Conservation (phyloP, 352 stramenopile species). For the Phytophthora pisi region DNA sequence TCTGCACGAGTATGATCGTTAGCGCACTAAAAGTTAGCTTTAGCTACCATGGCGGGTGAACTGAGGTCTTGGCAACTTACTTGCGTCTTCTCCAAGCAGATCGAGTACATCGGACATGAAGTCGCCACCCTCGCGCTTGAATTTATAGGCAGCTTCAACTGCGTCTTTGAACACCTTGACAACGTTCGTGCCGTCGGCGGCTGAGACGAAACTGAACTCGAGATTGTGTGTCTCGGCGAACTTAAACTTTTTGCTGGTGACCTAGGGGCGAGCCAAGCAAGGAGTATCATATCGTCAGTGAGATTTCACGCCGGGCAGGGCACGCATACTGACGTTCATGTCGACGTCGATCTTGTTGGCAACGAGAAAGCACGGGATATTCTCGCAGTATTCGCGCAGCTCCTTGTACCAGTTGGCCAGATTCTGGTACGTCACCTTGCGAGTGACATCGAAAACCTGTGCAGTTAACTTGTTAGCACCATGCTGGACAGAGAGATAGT, state of each 20-base stretch:
- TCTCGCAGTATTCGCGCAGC: conserved; percentile 92
- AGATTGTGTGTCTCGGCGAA: conserved; percentile 95
- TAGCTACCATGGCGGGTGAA: background rate
- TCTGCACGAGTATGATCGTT: conserved; percentile 7
- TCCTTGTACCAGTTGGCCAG: conserved; percentile 93
- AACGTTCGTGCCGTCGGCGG: conserved; percentile 95
- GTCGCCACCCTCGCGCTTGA: conserved; percentile 91
- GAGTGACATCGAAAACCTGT: conserved; percentile 95
- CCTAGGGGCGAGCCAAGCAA: conserved; percentile 42
- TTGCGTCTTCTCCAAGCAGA: conserved; percentile 77
- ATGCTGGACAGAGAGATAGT: background rate
- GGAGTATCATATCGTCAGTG: background rate
- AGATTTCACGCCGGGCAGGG: background rate
- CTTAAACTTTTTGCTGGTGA: conserved; percentile 97
- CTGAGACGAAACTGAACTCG: conserved; percentile 94
- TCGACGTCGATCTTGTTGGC: conserved; percentile 98
- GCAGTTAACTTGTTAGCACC: background rate
- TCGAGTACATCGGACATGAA: conserved; percentile 94
- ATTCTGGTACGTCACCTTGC: conserved; percentile 96
- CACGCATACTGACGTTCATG: conserved; percentile 69
- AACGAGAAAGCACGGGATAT: conserved; percentile 93
- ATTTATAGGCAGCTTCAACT: conserved; percentile 83
- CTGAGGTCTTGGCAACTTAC: conserved; percentile 29
- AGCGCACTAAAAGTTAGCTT: background rate
- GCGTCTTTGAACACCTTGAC: conserved; percentile 95